Conservation (phyloP, 2,329 filamentous ascomycete genomes). For the Talaromyces marneffei region DNA sequence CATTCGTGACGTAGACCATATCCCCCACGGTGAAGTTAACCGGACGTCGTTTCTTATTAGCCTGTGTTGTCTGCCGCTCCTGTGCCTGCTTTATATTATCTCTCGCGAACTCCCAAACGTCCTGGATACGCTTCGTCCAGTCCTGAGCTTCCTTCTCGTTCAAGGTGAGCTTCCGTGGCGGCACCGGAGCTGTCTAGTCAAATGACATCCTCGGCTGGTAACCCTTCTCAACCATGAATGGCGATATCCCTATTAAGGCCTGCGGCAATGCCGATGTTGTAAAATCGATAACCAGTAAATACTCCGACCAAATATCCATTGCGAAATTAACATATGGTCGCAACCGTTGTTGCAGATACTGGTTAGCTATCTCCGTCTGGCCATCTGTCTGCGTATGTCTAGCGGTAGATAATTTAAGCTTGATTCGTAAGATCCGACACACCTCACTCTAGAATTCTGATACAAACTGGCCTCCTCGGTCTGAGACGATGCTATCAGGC, state of each 20-base stretch:
- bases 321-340: slow-evolving; percentile 6
- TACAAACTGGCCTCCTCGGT: slow-evolving; percentile 13
- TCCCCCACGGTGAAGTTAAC: slow-evolving; percentile 3
- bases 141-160: background rate
- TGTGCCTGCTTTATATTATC: background rate
- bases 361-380: slow-evolving; percentile 14
- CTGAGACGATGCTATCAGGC: slow-evolving; percentile 11
- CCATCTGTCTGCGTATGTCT: slow-evolving; percentile 10
- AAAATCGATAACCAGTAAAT: slow-evolving; percentile 3
- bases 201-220: slow-evolving; percentile 11
- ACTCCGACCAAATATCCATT: slow-evolving; percentile 14
- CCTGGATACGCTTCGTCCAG: background rate
- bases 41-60: background rate
- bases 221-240: background rate
- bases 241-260: slow-evolving; percentile 1
- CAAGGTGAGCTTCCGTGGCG: background rate
- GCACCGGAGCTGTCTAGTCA: background rate
- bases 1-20: background rate
- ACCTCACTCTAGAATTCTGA: slow-evolving; percentile 14
- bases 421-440: slow-evolving; percentile 2
- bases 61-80: background rate
- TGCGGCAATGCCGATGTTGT: background rate
- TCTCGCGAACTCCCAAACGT: slow-evolving; percentile 4
- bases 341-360: slow-evolving; percentile 6
- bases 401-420: slow-evolving; percentile 8